A percentile compares a stretch with the other conserved stretches of the same genome.
phyloP scores from a whole-genome alignment of 345 rosid genomes.

The Microcos paniculata region DNA sequence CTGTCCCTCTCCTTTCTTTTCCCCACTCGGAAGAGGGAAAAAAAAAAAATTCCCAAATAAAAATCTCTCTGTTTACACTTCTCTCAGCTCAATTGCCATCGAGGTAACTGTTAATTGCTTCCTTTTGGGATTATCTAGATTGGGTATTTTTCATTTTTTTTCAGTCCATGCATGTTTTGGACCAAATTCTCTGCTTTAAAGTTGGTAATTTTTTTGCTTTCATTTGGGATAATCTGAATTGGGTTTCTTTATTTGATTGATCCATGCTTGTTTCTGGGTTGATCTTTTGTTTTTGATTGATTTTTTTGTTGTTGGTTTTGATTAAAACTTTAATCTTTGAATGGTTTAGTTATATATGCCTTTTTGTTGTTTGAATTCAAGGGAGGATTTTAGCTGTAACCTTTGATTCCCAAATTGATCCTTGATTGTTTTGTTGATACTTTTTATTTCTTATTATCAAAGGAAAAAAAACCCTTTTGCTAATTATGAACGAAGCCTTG shows the following conservation, averaged over 20 bases:
- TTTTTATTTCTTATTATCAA: not conserved
- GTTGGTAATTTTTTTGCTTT: not conserved
- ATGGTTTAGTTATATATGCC: not conserved
- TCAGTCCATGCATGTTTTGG: not conserved
- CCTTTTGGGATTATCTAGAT: conserved; percentile 21
- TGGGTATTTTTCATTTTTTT: conserved; percentile 8
- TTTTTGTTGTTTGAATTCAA: not conserved
- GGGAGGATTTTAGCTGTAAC: not conserved
- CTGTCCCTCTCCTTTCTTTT: conserved; percentile 12
- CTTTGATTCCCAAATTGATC: not conserved
- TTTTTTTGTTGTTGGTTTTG: not conserved
- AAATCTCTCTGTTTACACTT: conserved; percentile 18
- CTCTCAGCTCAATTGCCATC: conserved; percentile 19
- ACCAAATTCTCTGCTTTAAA: conserved; percentile 7
- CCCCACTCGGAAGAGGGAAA: not conserved
- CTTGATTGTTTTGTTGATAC: conserved; percentile 14
- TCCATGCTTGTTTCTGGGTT: conserved; percentile 17
- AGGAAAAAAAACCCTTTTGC: conserved; percentile 18
- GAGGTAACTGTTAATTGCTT: conserved; percentile 19
- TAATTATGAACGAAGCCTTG: conserved; percentile 11
- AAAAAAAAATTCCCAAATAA: not conserved
- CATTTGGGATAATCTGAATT: conserved; percentile 20
- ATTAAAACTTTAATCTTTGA: not conserved
- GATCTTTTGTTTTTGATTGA: conserved; percentile 9
- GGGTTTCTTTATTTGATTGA: conserved; percentile 25